Conservation (phyloP, 306 rosid genomes). For the Inga laurina region DNA sequence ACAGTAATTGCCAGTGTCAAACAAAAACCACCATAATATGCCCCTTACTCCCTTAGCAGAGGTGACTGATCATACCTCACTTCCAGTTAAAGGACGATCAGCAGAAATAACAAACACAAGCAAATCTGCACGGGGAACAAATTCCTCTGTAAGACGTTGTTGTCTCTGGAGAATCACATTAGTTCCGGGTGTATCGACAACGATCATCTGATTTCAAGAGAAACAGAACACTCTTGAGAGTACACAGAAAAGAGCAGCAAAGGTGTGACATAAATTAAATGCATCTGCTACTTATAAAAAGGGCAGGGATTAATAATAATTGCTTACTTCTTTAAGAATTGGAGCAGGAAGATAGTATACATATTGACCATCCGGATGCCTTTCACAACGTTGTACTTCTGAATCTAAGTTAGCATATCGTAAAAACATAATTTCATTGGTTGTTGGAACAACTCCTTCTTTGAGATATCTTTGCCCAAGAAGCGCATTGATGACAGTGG, state of each 20-base stretch:
- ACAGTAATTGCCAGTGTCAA: slow-evolving; percentile 7
- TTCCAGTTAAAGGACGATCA: slow-evolving; percentile 94
- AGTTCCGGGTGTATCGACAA: slow-evolving; percentile 99
- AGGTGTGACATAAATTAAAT: background rate
- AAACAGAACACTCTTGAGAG: slow-evolving; percentile 19
- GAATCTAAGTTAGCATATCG: slow-evolving; percentile 54
- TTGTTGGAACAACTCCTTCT: slow-evolving; percentile 98
- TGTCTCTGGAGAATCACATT: slow-evolving; percentile 98
- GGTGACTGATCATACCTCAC: slow-evolving; percentile 68
- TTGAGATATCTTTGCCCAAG: slow-evolving; percentile 91
- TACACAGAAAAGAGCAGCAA: slow-evolving; percentile 12
- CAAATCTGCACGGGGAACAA: slow-evolving; percentile 97
- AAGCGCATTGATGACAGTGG: slow-evolving; percentile 94
- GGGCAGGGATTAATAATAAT: slow-evolving; percentile 22
- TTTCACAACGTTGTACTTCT: slow-evolving; percentile 73
- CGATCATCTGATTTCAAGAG: slow-evolving; percentile 67
- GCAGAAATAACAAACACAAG: slow-evolving; percentile 96
- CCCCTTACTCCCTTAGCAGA: slow-evolving; percentile 5
- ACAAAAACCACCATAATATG: slow-evolving; percentile 4
- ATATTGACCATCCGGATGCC: slow-evolving; percentile 93
- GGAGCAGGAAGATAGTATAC: slow-evolving; percentile 93
- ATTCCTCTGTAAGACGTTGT: slow-evolving; percentile 95
- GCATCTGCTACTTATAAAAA: background rate
- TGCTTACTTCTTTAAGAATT: slow-evolving; percentile 76
- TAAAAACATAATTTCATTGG: slow-evolving; percentile 94